Percentiles rank a stretch among this genome's conserved stretches.
Evolutionary conservation across 306 rosid species (phyloP).

Genomic region (Corylus americana): DNA sequence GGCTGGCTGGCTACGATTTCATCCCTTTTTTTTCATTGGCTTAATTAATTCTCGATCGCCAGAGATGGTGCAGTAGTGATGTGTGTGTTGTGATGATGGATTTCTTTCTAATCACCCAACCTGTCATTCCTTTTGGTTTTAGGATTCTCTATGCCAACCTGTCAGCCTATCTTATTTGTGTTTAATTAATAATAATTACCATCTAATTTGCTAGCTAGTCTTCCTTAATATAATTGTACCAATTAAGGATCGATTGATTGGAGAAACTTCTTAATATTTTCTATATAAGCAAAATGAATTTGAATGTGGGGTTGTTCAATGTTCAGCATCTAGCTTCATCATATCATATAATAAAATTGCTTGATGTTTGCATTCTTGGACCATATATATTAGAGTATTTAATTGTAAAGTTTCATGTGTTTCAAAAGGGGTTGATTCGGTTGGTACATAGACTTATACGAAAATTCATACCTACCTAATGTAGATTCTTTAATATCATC

Average conservation of each 20-base stretch:
- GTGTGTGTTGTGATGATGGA: background rate
- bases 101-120: background rate
- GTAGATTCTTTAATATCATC: background rate
- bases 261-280: background rate
- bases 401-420: no score
- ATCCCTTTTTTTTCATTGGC: conserved; percentile 6
- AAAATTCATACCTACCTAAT: no score
- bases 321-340: background rate
- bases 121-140: conserved; percentile 21
- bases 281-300: background rate
- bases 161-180: conserved; percentile 24
- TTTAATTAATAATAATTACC: background rate
- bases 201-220: background rate
- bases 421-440: no score
- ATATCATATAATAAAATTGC: no score
- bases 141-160: conserved; percentile 28
- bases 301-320: background rate
- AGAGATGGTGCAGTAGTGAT: background rate
- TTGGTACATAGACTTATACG: no score
- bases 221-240: background rate
- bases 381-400: no score
- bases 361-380: no score
- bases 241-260: background rate
- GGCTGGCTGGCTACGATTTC: background rate
- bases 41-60: background rate